Evolutionary conservation across 805 yeast species (phyloP).

Genomic region (Ogataea degrootiae): DNA sequence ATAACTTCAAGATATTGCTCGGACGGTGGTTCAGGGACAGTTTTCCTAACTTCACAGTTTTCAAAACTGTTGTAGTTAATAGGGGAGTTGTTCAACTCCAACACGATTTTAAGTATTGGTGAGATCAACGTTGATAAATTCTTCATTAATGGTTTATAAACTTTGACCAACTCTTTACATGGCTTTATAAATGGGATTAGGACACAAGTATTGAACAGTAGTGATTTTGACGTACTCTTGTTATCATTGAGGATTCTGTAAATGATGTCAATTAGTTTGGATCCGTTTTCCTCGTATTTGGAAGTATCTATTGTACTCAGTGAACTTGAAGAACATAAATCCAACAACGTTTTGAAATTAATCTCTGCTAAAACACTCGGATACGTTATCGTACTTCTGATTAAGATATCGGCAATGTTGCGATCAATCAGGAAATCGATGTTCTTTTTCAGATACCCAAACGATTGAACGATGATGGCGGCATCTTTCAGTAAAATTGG

Average conservation of each 20-base stretch:
- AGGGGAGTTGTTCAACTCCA: conserved; percentile 14
- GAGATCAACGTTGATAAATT: conserved; percentile 16
- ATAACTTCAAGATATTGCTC: conserved; percentile 10
- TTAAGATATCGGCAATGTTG: conserved; percentile 11
- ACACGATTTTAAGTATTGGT: conserved; percentile 17
- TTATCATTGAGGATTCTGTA: conserved; percentile 7
- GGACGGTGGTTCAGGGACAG: conserved; percentile 21
- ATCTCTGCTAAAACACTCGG: conserved; percentile 18
- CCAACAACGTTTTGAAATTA: conserved; percentile 24
- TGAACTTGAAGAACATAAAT: conserved; percentile 20
- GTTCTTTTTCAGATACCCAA: conserved; percentile 21
- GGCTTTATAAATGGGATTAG: conserved; percentile 23
- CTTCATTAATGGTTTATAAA: conserved; percentile 21
- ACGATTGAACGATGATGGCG: conserved; percentile 26
- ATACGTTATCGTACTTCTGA: conserved; percentile 16
- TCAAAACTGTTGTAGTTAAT: conserved; percentile 12
- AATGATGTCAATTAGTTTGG: conserved; percentile 13
- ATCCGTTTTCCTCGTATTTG: conserved; percentile 6
- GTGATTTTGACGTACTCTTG: conserved; percentile 3
- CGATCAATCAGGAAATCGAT: conserved; percentile 15
- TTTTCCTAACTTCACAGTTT: conserved; percentile 7
- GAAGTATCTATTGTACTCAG: conserved; percentile 10
- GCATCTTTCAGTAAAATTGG: conserved; percentile 15
- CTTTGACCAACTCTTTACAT: conserved; percentile 4
- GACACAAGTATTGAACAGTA: conserved; percentile 20